Evolutionary conservation across 495 filamentous ascomycete species (phyloP), one percentile per base, ranked within the genome.

Genomic region (Tetracladium setigerum): DNA sequence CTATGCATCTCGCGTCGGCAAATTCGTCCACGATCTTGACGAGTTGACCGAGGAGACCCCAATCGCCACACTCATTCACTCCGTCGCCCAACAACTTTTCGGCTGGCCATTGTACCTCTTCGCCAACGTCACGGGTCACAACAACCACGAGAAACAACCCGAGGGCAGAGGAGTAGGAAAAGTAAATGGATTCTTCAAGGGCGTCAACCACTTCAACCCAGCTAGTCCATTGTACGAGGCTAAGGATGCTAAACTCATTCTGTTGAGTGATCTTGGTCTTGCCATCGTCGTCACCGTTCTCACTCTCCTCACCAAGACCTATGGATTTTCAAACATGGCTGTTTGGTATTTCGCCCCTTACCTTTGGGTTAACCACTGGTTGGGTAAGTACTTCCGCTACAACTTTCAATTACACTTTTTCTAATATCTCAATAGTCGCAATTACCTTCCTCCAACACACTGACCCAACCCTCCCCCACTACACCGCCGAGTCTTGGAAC

Each of bases 331-430:
- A 53, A 95, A 95, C 67, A 69, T 97, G 58, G 67, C 84, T 22
- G 83, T 98, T 35, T 97, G 92, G 90, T 98, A 97, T 66, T 80
- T 86, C 60, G 59, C 94, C 47, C 92, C 92, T 9, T 98, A 96
- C 65, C 71, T 97, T 53, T 96, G 91, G 91, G 92, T 97, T 18
- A 95, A 98, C 78, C 91, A 97, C 79, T 98, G 92, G 84, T 79
- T 89, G 44, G 82, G 82, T 84, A 78, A 71, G 81, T 69, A 41
- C 18, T 33, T 41, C 18, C 19, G 41, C 15, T 2, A 40, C 38
- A 5, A 24, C 7, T 31, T 42, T 8, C 4, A 0, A 31, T 14
- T n/a, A n/a, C 15, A 37, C 19, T 17, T 8, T 22, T 35, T 27
- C 53, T 49, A 67, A 64, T 75, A 42, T 64, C 55, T 49, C 47